These are phyloP conservation scores for Phaeosphaeria sp. DNA, from an alignment of 2,329 filamentous ascomycete species.

Conservation along the genomic window DNA sequence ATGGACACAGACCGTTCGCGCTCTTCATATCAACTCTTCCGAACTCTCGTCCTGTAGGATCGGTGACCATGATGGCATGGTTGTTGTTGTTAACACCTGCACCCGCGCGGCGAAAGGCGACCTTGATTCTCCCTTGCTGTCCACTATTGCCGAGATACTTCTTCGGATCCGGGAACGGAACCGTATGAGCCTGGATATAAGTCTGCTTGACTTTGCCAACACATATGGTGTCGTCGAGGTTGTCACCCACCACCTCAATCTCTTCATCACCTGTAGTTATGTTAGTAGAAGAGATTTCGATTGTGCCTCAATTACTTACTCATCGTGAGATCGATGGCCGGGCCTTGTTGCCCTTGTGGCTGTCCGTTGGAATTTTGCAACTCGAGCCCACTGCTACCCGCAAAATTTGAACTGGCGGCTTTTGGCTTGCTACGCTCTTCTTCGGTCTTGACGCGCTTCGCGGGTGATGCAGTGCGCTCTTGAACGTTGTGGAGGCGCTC, in stretches of 20 bases:
- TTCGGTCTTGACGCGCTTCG: slow-evolving; percentile 42
- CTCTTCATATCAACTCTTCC: slow-evolving; percentile 75
- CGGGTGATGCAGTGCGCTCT: slow-evolving; percentile 65
- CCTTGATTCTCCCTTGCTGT: slow-evolving; percentile 72
- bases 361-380: slow-evolving; percentile 44
- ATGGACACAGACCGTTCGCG: slow-evolving; percentile 70
- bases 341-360: slow-evolving; percentile 9
- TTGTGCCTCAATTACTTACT: slow-evolving; percentile 24
- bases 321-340: slow-evolving; percentile 45
- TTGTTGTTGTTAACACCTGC: slow-evolving; percentile 61
- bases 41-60: slow-evolving; percentile 74
- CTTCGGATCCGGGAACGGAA: slow-evolving; percentile 73
- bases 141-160: slow-evolving; percentile 65
- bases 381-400: slow-evolving; percentile 50
- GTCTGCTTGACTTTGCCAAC: slow-evolving; percentile 78
- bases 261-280: slow-evolving; percentile 62
- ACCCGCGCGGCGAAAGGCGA: slow-evolving; percentile 69
- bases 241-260: slow-evolving; percentile 63
- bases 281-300: slow-evolving; percentile 21
- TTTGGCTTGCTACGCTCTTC: slow-evolving; percentile 26
- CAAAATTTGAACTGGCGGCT: slow-evolving; percentile 14
- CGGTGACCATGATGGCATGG: slow-evolving; percentile 77
- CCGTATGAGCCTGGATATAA: slow-evolving; percentile 69
- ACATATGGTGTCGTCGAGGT: slow-evolving; percentile 75
- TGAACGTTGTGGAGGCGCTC: slow-evolving; percentile 79